These are phyloP conservation scores for Phialophora expanda DNA, from an alignment of 2,329 filamentous ascomycete species.

Conservation along the genomic window DNA sequence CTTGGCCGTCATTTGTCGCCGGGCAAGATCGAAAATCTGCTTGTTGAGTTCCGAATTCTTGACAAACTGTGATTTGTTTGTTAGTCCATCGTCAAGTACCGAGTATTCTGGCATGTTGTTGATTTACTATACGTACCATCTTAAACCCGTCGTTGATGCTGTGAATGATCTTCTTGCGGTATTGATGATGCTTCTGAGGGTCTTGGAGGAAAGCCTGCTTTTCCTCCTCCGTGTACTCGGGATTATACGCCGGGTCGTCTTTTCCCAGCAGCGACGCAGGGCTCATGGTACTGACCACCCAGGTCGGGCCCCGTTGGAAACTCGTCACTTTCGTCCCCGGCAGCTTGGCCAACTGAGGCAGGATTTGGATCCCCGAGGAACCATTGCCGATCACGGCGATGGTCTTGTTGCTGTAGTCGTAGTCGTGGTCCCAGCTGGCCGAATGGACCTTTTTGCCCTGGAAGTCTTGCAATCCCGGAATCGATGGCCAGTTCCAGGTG, in stretches of 20 bases:
- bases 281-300: constrained; percentile 41
- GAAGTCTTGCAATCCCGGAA: constrained; percentile 40
- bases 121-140: constrained; percentile 21
- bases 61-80: constrained; percentile 21
- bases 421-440: constrained; percentile 41
- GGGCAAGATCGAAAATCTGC: constrained; percentile 22
- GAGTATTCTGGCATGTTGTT: neutral
- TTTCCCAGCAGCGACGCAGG: constrained; percentile 34
- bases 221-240: constrained; percentile 41
- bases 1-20: constrained; percentile 26
- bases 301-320: constrained; percentile 45
- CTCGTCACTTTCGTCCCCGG: constrained; percentile 40
- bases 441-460: constrained; percentile 41
- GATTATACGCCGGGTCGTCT: constrained; percentile 38
- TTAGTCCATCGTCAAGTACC: neutral
- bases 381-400: constrained; percentile 45
- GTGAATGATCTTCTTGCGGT: constrained; percentile 45
- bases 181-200: constrained; percentile 43
- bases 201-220: constrained; percentile 39
- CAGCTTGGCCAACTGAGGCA: constrained; percentile 40
- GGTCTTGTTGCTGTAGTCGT: constrained; percentile 39
- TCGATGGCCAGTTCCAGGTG: constrained; percentile 41
- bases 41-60: constrained; percentile 30
- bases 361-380: constrained; percentile 49
- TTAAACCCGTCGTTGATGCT: constrained; percentile 34